Conservation (phyloP, 257 asterid species). For the Agastache rugosa region DNA sequence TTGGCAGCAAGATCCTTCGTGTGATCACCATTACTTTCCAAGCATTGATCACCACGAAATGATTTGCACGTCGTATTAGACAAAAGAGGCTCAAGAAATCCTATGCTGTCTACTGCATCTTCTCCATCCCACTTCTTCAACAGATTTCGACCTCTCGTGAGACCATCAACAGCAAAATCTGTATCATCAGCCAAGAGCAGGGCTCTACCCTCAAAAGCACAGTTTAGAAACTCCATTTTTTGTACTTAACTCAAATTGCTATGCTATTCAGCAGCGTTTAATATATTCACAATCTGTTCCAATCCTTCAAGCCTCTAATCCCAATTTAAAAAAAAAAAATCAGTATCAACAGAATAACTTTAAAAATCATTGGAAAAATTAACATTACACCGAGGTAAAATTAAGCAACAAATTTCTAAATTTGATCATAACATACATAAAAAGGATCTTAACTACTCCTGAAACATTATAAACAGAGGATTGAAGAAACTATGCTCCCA, state of each 20-base stretch:
- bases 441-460: constrained; percentile 1
- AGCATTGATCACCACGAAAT: constrained; percentile 17
- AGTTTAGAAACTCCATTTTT: constrained; percentile 42
- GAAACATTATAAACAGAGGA: neutral
- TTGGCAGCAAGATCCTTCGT: constrained; percentile 20
- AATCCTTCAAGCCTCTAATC: neutral
- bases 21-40: constrained; percentile 22
- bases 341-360: constrained; percentile 15
- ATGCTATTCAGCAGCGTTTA: neutral
- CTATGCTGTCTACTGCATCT: constrained; percentile 23
- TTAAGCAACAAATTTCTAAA: neutral
- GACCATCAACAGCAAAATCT: constrained; percentile 33
- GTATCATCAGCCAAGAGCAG: constrained; percentile 34
- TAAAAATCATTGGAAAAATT: neutral
- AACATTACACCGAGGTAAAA: neutral
- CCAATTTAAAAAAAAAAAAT: constrained; percentile 8
- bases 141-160: constrained; percentile 18
- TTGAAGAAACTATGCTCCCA: constrained; percentile 23
- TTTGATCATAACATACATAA: neutral
- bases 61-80: constrained; percentile 26
- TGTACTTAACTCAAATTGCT: constrained; percentile 14
- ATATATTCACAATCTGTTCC: neutral
- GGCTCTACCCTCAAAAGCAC: constrained; percentile 39
- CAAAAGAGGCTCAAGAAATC: constrained; percentile 24
- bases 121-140: constrained; percentile 32